Evolutionary conservation across 2,329 filamentous ascomycete genomes (phyloP).

Genomic region (Cadophora luteo-olivacea): DNA sequence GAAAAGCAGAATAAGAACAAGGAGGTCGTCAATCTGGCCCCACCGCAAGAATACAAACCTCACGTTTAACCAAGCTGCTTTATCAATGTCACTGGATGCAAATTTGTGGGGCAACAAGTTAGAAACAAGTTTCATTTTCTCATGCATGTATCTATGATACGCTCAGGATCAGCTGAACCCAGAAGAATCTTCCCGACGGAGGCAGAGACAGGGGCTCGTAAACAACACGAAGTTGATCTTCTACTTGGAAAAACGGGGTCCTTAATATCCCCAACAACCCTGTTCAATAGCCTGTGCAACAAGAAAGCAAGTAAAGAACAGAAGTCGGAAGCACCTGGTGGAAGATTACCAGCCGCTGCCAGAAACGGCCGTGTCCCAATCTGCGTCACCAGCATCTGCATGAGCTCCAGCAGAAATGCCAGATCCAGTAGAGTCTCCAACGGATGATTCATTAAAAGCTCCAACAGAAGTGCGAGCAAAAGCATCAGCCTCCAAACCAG

Average conservation of each 20-base stretch:
- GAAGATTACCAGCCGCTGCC: not conserved
- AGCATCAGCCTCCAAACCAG: not conserved
- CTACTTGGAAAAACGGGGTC: not conserved
- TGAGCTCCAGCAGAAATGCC: not conserved
- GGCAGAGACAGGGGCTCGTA: not conserved
- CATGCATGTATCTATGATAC: not conserved
- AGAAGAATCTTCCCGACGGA: not conserved
- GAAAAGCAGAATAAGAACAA: too few relatives aligned
- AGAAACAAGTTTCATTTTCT: not conserved
- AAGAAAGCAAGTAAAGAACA: not conserved
- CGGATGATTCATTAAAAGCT: too few relatives aligned
- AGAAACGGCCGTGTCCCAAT: not conserved
- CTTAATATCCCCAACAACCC: not conserved
- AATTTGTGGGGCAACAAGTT: not conserved
- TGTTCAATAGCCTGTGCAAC: not conserved
- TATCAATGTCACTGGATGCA: not conserved
- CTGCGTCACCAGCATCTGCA: not conserved
- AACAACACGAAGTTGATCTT: not conserved
- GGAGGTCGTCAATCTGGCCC: too few relatives aligned
- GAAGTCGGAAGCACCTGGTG: not conserved
- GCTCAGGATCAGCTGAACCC: not conserved
- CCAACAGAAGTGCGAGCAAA: too few relatives aligned
- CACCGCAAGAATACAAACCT: not conserved
- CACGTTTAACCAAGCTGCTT: not conserved
- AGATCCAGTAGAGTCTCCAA: too few relatives aligned